A percentile compares a stretch with the other conserved stretches of the same genome.
These are phyloP conservation scores for Penicillium odoratum DNA, from an alignment of 495 filamentous ascomycete genomes.

Conservation along the genomic window DNA sequence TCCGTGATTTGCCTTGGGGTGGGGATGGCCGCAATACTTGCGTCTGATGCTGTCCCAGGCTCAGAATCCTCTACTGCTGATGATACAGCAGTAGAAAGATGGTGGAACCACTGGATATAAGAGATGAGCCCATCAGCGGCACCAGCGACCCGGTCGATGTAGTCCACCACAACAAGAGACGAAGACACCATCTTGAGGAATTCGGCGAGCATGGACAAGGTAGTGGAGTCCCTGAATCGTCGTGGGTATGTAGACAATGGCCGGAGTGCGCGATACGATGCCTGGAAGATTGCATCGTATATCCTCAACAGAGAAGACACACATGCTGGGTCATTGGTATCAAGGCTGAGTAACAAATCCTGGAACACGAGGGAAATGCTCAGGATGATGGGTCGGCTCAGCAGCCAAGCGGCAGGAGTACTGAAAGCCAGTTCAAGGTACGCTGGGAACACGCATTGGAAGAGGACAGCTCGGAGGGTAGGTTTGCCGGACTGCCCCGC, in stretches of 20 bases:
- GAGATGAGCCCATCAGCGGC: slow-evolving; percentile 19
- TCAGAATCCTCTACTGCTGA: slow-evolving; percentile 13
- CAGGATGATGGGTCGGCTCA: slow-evolving; percentile 56
- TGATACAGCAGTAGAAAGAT: slow-evolving; percentile 29
- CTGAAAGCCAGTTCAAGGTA: slow-evolving; percentile 57
- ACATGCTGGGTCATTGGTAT: slow-evolving; percentile 45
- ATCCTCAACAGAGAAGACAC: slow-evolving; percentile 45
- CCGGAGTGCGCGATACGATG: slow-evolving; percentile 39
- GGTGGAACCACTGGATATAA: slow-evolving; percentile 34
- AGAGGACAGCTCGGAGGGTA: slow-evolving; percentile 56
- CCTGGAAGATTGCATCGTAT: slow-evolving; percentile 44
- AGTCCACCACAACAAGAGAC: slow-evolving; percentile 52
- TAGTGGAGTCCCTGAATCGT: slow-evolving; percentile 40
- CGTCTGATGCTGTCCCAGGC: background rate
- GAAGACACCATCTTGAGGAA: slow-evolving; percentile 50
- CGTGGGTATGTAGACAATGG: slow-evolving; percentile 28
- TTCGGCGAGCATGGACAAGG: slow-evolving; percentile 38
- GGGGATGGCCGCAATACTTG: slow-evolving; percentile 3
- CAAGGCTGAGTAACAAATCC: slow-evolving; percentile 49
- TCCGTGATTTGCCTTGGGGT: background rate
- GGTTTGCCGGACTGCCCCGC: slow-evolving; percentile 40
- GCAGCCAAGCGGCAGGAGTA: slow-evolving; percentile 56
- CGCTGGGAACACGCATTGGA: slow-evolving; percentile 63
- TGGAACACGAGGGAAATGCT: slow-evolving; percentile 46
- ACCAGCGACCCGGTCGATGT: slow-evolving; percentile 43